phyloP scores from a whole-genome alignment of 116 monocot genomes.

The Phalaenopsis hybrid region DNA sequence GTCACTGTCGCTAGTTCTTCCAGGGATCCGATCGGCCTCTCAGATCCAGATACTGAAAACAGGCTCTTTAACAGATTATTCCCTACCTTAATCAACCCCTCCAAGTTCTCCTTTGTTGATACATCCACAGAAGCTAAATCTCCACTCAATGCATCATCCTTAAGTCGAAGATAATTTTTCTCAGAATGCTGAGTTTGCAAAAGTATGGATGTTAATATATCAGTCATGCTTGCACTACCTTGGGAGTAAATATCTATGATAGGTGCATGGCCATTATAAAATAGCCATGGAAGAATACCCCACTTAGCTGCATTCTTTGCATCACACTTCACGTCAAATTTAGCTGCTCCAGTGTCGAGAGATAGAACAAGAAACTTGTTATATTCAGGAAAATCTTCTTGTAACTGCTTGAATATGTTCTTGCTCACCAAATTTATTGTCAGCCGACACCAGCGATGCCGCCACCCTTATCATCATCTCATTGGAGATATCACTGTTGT shows the following conservation, averaged over 20 bases:
- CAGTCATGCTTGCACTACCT: constrained; percentile 27
- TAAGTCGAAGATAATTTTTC: constrained; percentile 15
- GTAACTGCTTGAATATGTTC: constrained; percentile 16
- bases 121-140: constrained; percentile 16
- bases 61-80: constrained; percentile 9
- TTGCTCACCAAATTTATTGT: constrained; percentile 25
- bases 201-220: constrained; percentile 24
- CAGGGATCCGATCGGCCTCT: no score
- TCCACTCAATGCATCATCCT: constrained; percentile 24
- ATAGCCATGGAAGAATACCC: constrained; percentile 29
- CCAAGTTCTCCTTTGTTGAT: constrained; percentile 21
- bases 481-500: no score
- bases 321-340: not conserved
- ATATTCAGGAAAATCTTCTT: constrained; percentile 22
- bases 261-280: constrained; percentile 14
- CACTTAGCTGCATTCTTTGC: constrained; percentile 8
- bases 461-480: no score
- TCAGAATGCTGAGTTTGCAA: constrained; percentile 18
- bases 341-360: constrained; percentile 16
- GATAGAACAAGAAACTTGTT: constrained; percentile 26
- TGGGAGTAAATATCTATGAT: constrained; percentile 20
- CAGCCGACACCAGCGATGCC: not conserved
- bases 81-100: constrained; percentile 12
- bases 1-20: constrained; percentile 97
- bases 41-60: constrained; percentile 1